Percentiles rank a stretch among this genome's conserved stretches.
Conservation (phyloP, 441 rosid genomes). For the Erodium texanum region DNA sequence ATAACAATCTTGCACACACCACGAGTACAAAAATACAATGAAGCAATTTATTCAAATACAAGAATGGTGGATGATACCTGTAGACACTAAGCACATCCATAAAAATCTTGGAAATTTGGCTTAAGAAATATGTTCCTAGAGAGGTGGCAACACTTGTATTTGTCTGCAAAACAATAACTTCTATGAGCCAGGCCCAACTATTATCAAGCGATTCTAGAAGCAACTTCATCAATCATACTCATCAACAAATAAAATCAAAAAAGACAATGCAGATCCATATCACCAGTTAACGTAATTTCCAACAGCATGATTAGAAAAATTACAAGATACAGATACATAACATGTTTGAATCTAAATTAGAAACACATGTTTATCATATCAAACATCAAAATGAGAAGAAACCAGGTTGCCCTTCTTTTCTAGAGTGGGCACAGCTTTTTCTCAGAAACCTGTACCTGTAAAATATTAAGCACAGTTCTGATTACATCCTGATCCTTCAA, state of each 20-base stretch:
- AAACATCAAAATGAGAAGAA: not conserved
- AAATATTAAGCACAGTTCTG: conserved; percentile 82
- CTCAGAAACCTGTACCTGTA: conserved; percentile 50
- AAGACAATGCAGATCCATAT: not conserved
- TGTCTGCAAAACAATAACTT: conserved; percentile 48
- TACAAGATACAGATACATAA: not conserved
- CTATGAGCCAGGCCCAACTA: not conserved
- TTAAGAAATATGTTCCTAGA: conserved; percentile 80
- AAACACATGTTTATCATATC: not conserved
- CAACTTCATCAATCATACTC: not conserved
- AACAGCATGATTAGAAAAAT: not conserved
- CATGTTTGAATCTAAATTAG: not conserved
- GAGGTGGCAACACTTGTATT: conserved; percentile 97
- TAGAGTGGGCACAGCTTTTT: not conserved
- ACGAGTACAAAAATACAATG: not conserved
- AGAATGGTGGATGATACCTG: conserved; percentile 42
- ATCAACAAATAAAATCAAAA: not conserved
- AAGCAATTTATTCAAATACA: not conserved
- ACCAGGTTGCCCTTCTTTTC: not conserved
- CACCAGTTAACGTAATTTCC: not conserved
- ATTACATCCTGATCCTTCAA: conserved; percentile 92
- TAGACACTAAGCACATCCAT: conserved; percentile 99
- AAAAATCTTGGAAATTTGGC: conserved; percentile 87
- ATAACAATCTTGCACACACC: not conserved
- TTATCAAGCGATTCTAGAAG: not conserved